Conservation (phyloP, 2,329 filamentous ascomycete genomes). For the Chrysosporium queenslandicum region DNA sequence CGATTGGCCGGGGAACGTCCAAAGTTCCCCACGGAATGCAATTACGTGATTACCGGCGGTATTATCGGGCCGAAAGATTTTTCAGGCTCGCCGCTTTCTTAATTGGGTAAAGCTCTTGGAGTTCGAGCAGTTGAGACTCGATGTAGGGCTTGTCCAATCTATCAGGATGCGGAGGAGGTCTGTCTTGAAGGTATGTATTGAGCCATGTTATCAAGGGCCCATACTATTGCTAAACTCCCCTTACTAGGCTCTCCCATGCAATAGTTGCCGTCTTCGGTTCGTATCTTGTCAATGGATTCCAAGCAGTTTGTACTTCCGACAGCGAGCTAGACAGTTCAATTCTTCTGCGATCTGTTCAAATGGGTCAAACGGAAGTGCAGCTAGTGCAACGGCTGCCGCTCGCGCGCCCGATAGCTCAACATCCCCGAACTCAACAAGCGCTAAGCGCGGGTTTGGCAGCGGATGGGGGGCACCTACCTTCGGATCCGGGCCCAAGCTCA, state of each 20-base stretch:
- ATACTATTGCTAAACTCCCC: not conserved
- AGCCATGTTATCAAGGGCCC: not conserved
- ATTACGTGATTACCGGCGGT: constrained; percentile 7
- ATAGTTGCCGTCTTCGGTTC: not conserved
- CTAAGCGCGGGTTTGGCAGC: not conserved
- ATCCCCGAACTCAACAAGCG: not conserved
- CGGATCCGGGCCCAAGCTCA: constrained; percentile 6
- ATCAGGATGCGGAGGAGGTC: constrained; percentile 15
- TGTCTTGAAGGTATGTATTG: constrained; percentile 13
- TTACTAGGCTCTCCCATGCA: constrained; percentile 1
- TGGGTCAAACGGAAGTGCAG: not conserved
- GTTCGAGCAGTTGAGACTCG: constrained; percentile 1
- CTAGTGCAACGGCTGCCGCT: not conserved
- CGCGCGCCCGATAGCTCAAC: not conserved
- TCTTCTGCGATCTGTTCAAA: not conserved
- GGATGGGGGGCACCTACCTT: constrained; percentile 12
- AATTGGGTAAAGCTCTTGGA: not conserved
- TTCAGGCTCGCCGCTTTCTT: not conserved
- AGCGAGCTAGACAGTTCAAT: not conserved
- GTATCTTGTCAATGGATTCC: not conserved
- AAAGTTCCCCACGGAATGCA: not conserved
- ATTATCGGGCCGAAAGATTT: constrained; percentile 10
- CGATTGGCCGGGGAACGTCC: not conserved
- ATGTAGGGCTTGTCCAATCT: not conserved
- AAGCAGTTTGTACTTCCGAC: not conserved